A percentile compares a stretch with the other conserved stretches of the same genome.
Conservation (phyloP, 2,329 filamentous ascomycete species). For the Lanzia echinophila region DNA sequence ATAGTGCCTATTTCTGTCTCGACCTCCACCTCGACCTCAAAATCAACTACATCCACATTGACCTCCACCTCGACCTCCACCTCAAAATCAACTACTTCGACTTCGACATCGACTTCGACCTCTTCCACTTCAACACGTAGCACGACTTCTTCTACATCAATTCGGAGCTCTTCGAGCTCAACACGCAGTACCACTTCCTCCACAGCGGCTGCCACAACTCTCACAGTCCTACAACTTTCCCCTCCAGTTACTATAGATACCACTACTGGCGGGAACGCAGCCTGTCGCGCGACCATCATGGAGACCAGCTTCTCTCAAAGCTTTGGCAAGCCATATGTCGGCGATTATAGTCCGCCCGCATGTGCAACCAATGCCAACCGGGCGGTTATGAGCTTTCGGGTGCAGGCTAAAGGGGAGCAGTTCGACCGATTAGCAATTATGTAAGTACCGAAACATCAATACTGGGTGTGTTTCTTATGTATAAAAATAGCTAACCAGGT, state of each 20-base stretch:
- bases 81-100: too few relatives aligned
- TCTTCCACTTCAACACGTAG: not conserved
- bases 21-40: too few relatives aligned
- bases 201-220: not conserved
- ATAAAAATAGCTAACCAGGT: not conserved
- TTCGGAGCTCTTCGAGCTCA: not conserved
- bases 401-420: constrained; percentile 50
- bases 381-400: constrained; percentile 26
- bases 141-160: not conserved
- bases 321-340: not conserved
- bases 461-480: constrained; percentile 45
- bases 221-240: not conserved
- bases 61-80: too few relatives aligned
- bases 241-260: too few relatives aligned
- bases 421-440: constrained; percentile 51
- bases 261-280: not conserved
- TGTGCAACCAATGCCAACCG: not conserved
- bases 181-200: not conserved
- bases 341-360: constrained; percentile 13
- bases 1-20: too few relatives aligned
- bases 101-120: not conserved
- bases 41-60: too few relatives aligned
- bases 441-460: constrained; percentile 34
- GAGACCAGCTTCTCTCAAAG: not conserved
- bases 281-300: not conserved